Conservation (phyloP, 495 filamentous ascomycete genomes). For the Penicillium desertorum region DNA sequence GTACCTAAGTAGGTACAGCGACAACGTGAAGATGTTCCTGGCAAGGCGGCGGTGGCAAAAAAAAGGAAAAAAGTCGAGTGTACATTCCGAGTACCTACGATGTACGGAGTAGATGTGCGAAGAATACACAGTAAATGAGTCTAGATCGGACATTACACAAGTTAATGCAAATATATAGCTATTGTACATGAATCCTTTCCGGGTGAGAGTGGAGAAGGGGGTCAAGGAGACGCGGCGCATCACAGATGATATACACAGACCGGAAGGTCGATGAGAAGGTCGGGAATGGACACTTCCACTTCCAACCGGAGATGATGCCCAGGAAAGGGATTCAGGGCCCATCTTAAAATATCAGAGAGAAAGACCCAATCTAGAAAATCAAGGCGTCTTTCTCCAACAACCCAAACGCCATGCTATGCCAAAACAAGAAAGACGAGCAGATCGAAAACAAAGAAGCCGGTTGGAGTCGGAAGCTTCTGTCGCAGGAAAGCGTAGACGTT, state of each 20-base stretch:
- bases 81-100: background rate
- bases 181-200: slow-evolving; percentile 32
- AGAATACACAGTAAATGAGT: background rate
- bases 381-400: slow-evolving; percentile 30
- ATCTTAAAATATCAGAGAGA: slow-evolving; percentile 23
- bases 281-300: slow-evolving; percentile 8
- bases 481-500: slow-evolving; percentile 1
- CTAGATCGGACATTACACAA: slow-evolving; percentile 20
- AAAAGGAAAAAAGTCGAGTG: slow-evolving; percentile 7
- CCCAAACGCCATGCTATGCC: slow-evolving; percentile 55
- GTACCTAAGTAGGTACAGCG: background rate
- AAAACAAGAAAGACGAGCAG: slow-evolving; percentile 32
- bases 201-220: slow-evolving; percentile 32
- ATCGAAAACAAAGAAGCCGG: slow-evolving; percentile 9
- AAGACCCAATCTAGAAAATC: slow-evolving; percentile 26
- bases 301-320: slow-evolving; percentile 3
- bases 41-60: slow-evolving; percentile 28
- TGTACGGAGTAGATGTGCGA: background rate
- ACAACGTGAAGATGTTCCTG: slow-evolving; percentile 6
- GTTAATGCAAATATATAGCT: slow-evolving; percentile 30
- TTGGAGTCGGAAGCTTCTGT: slow-evolving; percentile 9
- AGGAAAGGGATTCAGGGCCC: slow-evolving; percentile 4
- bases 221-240: slow-evolving; percentile 12
- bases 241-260: slow-evolving; percentile 30
- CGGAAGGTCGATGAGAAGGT: slow-evolving; percentile 17